Percentiles rank a stretch among this genome's conserved stretches.
Conservation (phyloP, 2,329 filamentous ascomycete species). For the Aspergillus ruber region DNA sequence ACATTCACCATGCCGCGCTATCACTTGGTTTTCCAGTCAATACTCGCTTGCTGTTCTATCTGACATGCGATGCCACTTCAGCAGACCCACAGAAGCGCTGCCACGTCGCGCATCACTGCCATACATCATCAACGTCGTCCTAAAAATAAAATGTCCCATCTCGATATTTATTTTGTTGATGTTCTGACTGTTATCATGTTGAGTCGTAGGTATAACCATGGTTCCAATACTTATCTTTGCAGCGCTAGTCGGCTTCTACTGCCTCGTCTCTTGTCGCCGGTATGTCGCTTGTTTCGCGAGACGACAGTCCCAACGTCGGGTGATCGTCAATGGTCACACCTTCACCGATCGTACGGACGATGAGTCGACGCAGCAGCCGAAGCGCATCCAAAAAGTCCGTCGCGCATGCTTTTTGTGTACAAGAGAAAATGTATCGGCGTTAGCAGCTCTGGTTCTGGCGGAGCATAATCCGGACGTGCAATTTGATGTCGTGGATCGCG, state of each 20-base stretch:
- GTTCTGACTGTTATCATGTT: background rate
- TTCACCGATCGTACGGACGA: constrained; percentile 11
- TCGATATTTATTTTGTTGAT: background rate
- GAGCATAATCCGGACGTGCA: constrained; percentile 20
- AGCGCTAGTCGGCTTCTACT: constrained; percentile 11
- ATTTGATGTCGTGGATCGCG: constrained; percentile 20
- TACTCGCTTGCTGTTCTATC: too few species aligned
- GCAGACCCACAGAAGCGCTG: background rate
- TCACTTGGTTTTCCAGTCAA: too few species aligned
- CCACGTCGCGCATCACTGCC: background rate
- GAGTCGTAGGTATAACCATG: constrained; percentile 5
- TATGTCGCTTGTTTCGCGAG: background rate
- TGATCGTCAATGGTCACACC: constrained; percentile 15
- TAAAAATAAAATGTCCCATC: background rate
- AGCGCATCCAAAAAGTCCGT: constrained; percentile 10
- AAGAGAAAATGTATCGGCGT: constrained; percentile 19
- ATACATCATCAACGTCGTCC: background rate
- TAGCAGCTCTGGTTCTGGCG: constrained; percentile 20
- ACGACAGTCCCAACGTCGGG: constrained; percentile 6
- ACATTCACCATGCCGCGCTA: background rate
- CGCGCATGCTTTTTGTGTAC: constrained; percentile 20
- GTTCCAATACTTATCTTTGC: constrained; percentile 9
- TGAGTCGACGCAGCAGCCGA: background rate
- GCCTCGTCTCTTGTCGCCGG: constrained; percentile 10
- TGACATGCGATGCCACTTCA: background rate